These are phyloP conservation scores for Yarrowia sp. DNA, from an alignment of 805 yeast species.

Conservation along the genomic window DNA sequence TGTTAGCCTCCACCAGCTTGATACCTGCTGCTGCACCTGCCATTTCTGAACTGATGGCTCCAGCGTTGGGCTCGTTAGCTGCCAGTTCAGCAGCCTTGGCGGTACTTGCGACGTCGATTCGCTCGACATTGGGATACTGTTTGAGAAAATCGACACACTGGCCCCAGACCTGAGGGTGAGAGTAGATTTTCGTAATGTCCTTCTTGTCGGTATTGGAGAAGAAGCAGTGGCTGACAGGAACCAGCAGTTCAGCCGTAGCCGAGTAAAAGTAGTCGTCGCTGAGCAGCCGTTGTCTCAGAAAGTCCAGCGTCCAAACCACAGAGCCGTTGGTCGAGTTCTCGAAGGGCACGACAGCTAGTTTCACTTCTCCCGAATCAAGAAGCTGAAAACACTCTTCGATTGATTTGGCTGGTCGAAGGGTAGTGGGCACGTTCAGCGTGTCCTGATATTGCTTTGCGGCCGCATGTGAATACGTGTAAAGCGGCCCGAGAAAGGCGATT, in stretches of 20 bases:
- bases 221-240: conserved; percentile 80
- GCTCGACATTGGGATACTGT: conserved; percentile 53
- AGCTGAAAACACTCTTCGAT: conserved; percentile 64
- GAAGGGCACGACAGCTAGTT: conserved; percentile 81
- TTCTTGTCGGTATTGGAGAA: conserved; percentile 53
- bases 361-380: conserved; percentile 58
- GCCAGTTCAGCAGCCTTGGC: conserved; percentile 82
- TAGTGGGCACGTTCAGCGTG: conserved; percentile 40
- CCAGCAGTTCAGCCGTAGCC: conserved; percentile 80
- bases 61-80: conserved; percentile 53
- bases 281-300: conserved; percentile 61
- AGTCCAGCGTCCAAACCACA: conserved; percentile 83
- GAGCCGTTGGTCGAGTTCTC: conserved; percentile 96
- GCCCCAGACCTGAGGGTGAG: conserved; percentile 99
- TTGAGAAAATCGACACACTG: conserved; percentile 69
- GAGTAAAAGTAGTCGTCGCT: conserved; percentile 24
- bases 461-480: conserved; percentile 92
- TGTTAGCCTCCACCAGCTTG: conserved; percentile 60
- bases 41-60: conserved; percentile 75
- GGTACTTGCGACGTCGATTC: conserved; percentile 77
- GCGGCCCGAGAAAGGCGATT: conserved; percentile 81
- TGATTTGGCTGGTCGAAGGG: conserved; percentile 41
- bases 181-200: conserved; percentile 64
- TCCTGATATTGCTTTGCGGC: conserved; percentile 48
- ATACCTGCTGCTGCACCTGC: conserved; percentile 69